Evolutionary conservation across 1,284 basidiomycete genomes (phyloP), one percentile per base, ranked within the genome.

Genomic region (Chondrostereum purpureum): DNA sequence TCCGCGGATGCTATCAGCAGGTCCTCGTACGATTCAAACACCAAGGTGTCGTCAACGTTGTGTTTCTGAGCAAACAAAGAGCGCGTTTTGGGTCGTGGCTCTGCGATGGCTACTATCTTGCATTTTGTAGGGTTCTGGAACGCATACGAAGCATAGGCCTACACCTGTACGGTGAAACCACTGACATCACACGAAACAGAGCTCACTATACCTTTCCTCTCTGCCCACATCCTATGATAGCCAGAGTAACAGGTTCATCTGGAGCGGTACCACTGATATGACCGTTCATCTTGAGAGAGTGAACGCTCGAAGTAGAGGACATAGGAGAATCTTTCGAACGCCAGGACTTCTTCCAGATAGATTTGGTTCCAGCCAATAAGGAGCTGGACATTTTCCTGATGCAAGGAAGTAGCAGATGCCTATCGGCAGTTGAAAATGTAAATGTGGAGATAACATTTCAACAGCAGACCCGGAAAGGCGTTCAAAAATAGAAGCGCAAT

Each of bases 31-130:
- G 77, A 72, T 6, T 67, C 57, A 57, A 91, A 92, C 31, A 83
- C 75, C 36, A 83, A 75, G 2, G 80, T 78, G 16, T 66, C 54
- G 46, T 88, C 78, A 41, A 93, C 65, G 8, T 67, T 59, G 56
- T 89, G 77, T 0, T 60, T 57, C 13, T 72, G 60, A 5, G 78
- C 73, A 54, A 88, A 82, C 47, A 68, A 59, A 41, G 68, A 61
- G 34, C 77, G 78, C 1, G 88, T 82, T 53, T 79, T 75, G 2
- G 73, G 70, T 12, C 87, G 78, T 1, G 89, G 89, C 54, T 93
- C 90, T 12, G 88, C 88, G 43, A 91, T 83, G 8, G 88, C 83
- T 17, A 91, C 83, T 37, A 93, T 71, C 58, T 78, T 85, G 68
- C 83, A 87, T 31, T 66, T 64, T 5, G 75, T 65, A 0, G 89